Percentiles rank a stretch among this genome's conserved stretches.
Evolutionary conservation across 176 grass and related monocot genomes (phyloP).

Genomic region (Oryza officinalis): DNA sequence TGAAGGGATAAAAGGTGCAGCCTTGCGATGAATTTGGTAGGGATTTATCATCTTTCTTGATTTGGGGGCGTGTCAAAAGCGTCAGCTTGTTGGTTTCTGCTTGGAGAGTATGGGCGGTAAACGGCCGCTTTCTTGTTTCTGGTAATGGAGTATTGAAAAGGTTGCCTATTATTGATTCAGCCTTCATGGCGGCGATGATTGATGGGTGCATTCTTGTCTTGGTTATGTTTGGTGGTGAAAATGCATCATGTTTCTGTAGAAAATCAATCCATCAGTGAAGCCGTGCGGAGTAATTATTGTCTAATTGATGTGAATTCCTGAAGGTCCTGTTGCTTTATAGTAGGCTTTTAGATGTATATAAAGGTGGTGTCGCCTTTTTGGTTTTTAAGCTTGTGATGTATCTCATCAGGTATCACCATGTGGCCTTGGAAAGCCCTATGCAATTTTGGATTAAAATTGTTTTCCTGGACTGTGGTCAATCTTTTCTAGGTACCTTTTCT

Average conservation of each 20-base stretch:
- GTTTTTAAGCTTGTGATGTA: constrained; percentile 17
- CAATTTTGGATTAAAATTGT: neutral
- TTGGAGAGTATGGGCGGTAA: constrained; percentile 10
- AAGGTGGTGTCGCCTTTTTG: neutral
- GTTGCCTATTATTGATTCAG: neutral
- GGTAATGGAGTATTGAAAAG: neutral
- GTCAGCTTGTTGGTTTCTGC: constrained; percentile 38
- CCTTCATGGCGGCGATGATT: neutral
- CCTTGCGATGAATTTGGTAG: neutral
- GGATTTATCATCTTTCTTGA: neutral
- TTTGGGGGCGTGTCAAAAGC: neutral
- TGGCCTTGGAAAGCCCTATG: constrained; percentile 2
- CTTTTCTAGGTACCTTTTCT: neutral
- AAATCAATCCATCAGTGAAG: neutral
- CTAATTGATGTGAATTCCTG: neutral
- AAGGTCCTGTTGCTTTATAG: neutral
- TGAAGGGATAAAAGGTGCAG: neutral
- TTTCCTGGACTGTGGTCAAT: neutral
- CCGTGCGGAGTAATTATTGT: neutral
- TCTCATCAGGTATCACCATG: constrained; percentile 3
- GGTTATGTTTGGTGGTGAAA: neutral
- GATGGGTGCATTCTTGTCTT: neutral
- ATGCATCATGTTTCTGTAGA: neutral
- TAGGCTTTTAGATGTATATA: constrained; percentile 22
- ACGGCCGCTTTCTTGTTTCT: neutral